phyloP scores from a whole-genome alignment of 495 filamentous ascomycete genomes.

The Aspergillus avenaceus region DNA sequence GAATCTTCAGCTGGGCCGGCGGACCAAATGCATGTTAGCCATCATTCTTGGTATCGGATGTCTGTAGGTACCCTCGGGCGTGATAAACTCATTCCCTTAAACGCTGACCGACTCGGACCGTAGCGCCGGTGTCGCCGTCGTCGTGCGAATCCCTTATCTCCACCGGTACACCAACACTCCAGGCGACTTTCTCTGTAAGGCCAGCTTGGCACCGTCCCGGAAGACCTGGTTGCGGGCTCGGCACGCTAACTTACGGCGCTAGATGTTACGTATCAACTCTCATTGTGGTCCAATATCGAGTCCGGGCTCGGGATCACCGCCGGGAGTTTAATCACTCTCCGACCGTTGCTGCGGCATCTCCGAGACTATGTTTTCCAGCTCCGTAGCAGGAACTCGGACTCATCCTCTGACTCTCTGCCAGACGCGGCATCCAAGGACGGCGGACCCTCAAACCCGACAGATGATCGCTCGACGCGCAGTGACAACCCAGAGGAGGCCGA shows the following conservation, averaged over 20 bases:
- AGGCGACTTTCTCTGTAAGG: conserved; percentile 32
- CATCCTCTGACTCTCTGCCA: no score
- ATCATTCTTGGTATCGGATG: conserved; percentile 31
- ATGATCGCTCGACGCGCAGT: no score
- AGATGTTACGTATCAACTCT: conserved; percentile 32
- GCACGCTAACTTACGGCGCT: no score
- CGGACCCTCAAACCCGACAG: no score
- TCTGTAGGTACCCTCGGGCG: conserved; percentile 25
- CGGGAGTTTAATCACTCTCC: conserved; percentile 34
- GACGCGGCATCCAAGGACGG: no score
- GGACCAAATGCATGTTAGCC: conserved; percentile 23
- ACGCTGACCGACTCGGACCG: background rate
- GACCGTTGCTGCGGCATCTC: conserved; percentile 28
- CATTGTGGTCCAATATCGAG: conserved; percentile 40
- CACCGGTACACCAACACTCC: conserved; percentile 18
- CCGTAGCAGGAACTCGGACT: no score
- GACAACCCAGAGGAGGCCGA: no score
- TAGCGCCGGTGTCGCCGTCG: conserved; percentile 32
- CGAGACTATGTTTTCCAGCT: no score
- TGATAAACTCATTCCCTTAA: background rate
- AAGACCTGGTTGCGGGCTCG: no score
- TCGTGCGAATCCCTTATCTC: conserved; percentile 33
- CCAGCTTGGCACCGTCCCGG: no score
- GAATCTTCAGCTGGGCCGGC: conserved; percentile 26
- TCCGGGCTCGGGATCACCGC: conserved; percentile 36